phyloP scores from a whole-genome alignment of 108 stramenopile species.

The Pseudonitzschia multistriata region DNA sequence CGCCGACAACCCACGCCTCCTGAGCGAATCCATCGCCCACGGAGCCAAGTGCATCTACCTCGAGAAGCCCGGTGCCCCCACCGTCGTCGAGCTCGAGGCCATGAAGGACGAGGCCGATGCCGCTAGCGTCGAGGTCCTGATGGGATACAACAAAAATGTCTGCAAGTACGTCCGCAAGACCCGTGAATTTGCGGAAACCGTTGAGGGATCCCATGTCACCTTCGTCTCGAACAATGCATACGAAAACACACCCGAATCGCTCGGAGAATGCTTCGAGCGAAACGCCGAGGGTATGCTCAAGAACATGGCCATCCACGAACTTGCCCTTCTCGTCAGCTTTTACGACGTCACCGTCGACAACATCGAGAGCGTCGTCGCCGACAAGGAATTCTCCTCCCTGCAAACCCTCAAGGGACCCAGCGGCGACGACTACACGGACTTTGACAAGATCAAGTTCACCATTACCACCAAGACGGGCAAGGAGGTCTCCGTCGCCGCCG shows the following conservation, averaged over 20 bases:
- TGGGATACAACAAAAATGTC: constrained; percentile 95
- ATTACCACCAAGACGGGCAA: constrained; percentile 92
- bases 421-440: constrained; percentile 82
- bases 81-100: constrained; percentile 72
- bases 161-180: constrained; percentile 90
- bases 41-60: constrained; percentile 78
- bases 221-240: constrained; percentile 92
- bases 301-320: constrained; percentile 95
- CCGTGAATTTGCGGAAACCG: constrained; percentile 73
- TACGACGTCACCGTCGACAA: constrained; percentile 89
- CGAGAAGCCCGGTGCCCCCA: constrained; percentile 92
- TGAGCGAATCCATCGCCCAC: constrained; percentile 75
- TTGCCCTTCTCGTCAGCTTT: constrained; percentile 85
- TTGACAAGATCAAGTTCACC: constrained; percentile 92
- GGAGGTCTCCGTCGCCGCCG: constrained; percentile 76
- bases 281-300: constrained; percentile 93
- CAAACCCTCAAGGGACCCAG: constrained; percentile 79
- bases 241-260: constrained; percentile 80
- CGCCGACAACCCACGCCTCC: constrained; percentile 83
- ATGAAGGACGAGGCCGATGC: constrained; percentile 74
- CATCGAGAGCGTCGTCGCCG: constrained; percentile 72
- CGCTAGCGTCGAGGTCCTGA: constrained; percentile 77
- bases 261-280: constrained; percentile 93
- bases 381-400: constrained; percentile 83
- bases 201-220: constrained; percentile 74